phyloP scores from a whole-genome alignment of 345 rosid species.

The Eucalyptus caleyi region DNA sequence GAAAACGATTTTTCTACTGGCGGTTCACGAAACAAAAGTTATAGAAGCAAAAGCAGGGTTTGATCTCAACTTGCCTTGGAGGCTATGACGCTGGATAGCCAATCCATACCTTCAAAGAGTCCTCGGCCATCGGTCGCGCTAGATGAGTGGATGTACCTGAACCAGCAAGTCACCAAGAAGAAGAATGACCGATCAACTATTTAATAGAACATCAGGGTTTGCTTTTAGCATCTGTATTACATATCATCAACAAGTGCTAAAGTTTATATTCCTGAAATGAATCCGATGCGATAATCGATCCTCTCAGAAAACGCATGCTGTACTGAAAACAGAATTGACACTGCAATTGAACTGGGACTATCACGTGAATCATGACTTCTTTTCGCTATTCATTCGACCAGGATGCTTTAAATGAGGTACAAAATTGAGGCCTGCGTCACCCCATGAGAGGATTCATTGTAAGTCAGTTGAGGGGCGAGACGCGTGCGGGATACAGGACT shows the following conservation, averaged over 20 bases:
- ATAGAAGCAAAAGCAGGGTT: neutral
- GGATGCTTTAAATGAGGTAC: neutral
- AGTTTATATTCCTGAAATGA: neutral
- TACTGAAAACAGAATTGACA: neutral
- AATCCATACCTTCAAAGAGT: neutral
- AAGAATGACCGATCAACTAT: neutral
- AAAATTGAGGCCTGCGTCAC: neutral
- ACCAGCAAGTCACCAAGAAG: neutral
- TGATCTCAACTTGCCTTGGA: neutral
- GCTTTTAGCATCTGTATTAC: neutral
- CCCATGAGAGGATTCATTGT: neutral
- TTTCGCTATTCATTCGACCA: neutral
- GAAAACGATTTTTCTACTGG: neutral
- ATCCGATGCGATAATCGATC: too few relatives aligned
- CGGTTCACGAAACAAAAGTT: neutral
- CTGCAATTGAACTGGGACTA: neutral
- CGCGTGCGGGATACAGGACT: neutral
- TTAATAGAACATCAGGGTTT: neutral
- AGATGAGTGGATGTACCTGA: neutral
- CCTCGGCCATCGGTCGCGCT: fast-evolving
- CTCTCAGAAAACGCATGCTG: neutral
- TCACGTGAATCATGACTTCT: neutral
- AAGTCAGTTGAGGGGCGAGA: neutral
- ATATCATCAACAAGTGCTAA: neutral
- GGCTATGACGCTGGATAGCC: neutral